Evolutionary conservation across 2,329 filamentous ascomycete species (phyloP).

Genomic region (Aspergillus costaricaensis): DNA sequence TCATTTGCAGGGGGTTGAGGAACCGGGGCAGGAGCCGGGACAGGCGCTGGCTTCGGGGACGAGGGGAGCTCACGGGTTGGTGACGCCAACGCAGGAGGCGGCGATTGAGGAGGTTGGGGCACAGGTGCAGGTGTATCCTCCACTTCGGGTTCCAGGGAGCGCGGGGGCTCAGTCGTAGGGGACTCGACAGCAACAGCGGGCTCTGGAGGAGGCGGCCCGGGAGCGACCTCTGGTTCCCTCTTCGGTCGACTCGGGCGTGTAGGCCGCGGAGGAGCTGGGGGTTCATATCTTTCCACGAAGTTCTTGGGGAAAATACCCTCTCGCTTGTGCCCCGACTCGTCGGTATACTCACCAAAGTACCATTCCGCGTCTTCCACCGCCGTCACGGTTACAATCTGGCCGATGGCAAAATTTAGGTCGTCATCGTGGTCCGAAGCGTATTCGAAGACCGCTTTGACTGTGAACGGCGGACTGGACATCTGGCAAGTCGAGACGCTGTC

Average conservation of each 20-base stretch:
- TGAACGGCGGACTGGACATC: slow-evolving; percentile 76
- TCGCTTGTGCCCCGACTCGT: slow-evolving; percentile 70
- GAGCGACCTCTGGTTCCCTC: slow-evolving; percentile 56
- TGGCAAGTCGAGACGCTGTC: slow-evolving; percentile 41
- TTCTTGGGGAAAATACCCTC: slow-evolving; percentile 93
- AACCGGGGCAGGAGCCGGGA: slow-evolving; percentile 32
- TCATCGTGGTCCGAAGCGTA: slow-evolving; percentile 92
- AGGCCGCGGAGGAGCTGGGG: slow-evolving; percentile 83
- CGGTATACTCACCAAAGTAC: slow-evolving; percentile 86
- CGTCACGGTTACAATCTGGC: slow-evolving; percentile 91
- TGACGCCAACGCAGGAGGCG: slow-evolving; percentile 25
- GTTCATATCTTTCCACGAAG: slow-evolving; percentile 96
- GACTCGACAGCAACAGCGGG: slow-evolving; percentile 35
- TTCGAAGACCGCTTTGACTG: slow-evolving; percentile 94
- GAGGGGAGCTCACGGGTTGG: slow-evolving; percentile 29
- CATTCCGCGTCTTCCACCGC: slow-evolving; percentile 92
- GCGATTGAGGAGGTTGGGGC: slow-evolving; percentile 28
- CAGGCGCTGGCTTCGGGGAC: slow-evolving; percentile 28
- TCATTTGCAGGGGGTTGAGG: slow-evolving; percentile 29
- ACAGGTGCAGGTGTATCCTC: slow-evolving; percentile 28
- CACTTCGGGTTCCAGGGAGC: slow-evolving; percentile 38
- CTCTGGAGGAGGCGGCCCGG: slow-evolving; percentile 32
- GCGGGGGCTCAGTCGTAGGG: slow-evolving; percentile 30
- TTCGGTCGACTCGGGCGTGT: slow-evolving; percentile 68
- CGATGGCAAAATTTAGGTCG: slow-evolving; percentile 81